Conservation (phyloP, 331 rosid genomes). For the Cucumis variabilis region DNA sequence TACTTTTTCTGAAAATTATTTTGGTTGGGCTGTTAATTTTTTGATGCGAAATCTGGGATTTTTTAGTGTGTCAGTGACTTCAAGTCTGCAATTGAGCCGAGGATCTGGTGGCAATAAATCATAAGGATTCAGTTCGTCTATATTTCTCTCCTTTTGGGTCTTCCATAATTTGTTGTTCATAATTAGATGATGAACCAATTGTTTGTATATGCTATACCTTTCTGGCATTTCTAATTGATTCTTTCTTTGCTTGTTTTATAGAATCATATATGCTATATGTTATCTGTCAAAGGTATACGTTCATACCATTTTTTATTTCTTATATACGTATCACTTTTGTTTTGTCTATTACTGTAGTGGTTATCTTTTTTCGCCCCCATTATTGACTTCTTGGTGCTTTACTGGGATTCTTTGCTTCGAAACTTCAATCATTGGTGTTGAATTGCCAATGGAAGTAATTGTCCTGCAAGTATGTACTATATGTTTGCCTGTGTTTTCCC, state of each 20-base stretch:
- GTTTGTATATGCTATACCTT: constrained; percentile 24
- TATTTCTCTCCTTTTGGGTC: constrained; percentile 19
- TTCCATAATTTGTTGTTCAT: constrained; percentile 9
- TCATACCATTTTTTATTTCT: constrained; percentile 14
- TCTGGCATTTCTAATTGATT: constrained; percentile 3
- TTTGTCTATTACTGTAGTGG: neutral
- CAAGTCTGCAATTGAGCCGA: neutral
- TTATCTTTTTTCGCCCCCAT: neutral
- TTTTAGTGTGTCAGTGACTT: neutral
- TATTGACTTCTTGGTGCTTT: neutral
- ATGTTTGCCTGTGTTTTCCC: neutral
- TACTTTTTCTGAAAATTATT: neutral
- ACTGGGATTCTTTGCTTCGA: neutral
- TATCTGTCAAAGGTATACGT: neutral
- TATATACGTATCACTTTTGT: neutral
- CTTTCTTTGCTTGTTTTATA: neutral
- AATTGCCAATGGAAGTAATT: neutral
- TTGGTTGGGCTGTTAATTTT: constrained; percentile 18
- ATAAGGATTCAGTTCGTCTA: neutral
- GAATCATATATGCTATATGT: neutral
- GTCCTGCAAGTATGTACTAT: neutral
- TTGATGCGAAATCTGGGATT: neutral
- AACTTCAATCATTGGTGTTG: neutral
- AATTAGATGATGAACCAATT: constrained; percentile 10
- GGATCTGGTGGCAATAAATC: neutral